Evolutionary conservation across 139 green algal species (phyloP).

Genomic region (Mesotaenium endlicherianum): DNA sequence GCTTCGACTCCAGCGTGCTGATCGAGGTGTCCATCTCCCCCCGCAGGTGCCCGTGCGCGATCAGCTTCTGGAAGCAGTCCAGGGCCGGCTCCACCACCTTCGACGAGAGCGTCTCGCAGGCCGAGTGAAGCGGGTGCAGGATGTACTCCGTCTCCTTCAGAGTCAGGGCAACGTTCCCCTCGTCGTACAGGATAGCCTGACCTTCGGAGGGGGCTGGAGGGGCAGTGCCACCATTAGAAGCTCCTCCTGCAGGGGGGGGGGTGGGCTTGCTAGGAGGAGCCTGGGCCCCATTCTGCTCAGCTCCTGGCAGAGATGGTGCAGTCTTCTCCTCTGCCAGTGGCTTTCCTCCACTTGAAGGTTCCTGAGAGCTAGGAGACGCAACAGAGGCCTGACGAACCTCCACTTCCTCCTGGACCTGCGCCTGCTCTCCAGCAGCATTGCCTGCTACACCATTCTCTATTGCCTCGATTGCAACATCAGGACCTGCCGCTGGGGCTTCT

Average conservation of each 20-base stretch:
- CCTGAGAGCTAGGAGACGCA: too few relatives aligned
- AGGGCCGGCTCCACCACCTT: conserved; percentile 78
- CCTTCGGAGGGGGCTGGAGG: neutral
- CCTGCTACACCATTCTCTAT: too few relatives aligned
- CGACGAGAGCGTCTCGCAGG: conserved; percentile 62
- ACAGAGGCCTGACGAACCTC: too few relatives aligned
- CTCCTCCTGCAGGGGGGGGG: neutral
- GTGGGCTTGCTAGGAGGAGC: neutral
- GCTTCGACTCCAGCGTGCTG: conserved; percentile 29
- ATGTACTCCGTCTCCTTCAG: conserved; percentile 37
- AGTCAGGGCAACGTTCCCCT: neutral
- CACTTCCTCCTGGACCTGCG: too few relatives aligned
- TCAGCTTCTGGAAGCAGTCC: conserved; percentile 87
- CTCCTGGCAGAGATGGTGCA: too few relatives aligned
- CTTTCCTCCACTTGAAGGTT: too few relatives aligned
- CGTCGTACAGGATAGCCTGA: conserved; percentile 35
- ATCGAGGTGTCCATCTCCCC: conserved; percentile 58
- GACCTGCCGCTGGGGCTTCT: too few relatives aligned
- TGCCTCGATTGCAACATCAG: too few relatives aligned
- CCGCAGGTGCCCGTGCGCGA: conserved; percentile 72
- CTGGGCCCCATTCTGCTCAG: neutral
- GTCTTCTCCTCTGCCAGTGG: too few relatives aligned
- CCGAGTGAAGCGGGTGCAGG: conserved; percentile 29
- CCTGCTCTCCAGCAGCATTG: too few relatives aligned
- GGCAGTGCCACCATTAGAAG: neutral